A percentile compares a stretch with the other conserved stretches of the same genome.
These are phyloP conservation scores for Kodamaea laetipori DNA, from an alignment of 805 yeast genomes.

Conservation along the genomic window DNA sequence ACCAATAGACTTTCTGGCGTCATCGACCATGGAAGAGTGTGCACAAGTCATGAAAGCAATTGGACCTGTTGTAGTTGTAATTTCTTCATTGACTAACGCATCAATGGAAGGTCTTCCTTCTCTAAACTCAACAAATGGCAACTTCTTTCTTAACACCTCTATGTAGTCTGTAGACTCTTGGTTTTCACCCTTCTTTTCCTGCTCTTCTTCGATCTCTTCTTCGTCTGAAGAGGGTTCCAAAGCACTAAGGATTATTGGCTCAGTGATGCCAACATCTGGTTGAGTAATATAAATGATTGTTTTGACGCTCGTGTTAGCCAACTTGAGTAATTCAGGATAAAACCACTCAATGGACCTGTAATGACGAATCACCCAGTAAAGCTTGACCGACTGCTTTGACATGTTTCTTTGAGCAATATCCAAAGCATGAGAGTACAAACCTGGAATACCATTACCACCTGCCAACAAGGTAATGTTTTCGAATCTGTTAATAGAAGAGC, in stretches of 20 bases:
- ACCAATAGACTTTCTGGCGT: constrained; percentile 30
- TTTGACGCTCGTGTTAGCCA: constrained; percentile 35
- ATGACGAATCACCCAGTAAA: constrained; percentile 45
- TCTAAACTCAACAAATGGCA: constrained; percentile 43
- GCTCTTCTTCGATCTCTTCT: constrained; percentile 16
- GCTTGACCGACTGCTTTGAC: constrained; percentile 21
- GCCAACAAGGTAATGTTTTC: constrained; percentile 32
- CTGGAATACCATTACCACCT: constrained; percentile 48
- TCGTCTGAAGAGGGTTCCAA: constrained; percentile 14
- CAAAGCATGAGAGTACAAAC: constrained; percentile 35
- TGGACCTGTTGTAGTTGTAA: constrained; percentile 38
- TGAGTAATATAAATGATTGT: constrained; percentile 46
- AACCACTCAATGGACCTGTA: constrained; percentile 44
- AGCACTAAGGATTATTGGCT: constrained; percentile 15
- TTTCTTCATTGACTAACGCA: constrained; percentile 37
- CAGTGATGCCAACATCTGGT: constrained; percentile 23
- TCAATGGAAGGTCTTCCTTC: constrained; percentile 47
- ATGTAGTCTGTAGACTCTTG: constrained; percentile 16
- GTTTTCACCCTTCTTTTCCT: constrained; percentile 16
- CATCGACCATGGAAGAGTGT: constrained; percentile 45
- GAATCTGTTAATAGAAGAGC: constrained; percentile 32
- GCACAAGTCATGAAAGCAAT: constrained; percentile 54
- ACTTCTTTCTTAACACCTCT: constrained; percentile 21
- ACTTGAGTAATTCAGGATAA: constrained; percentile 34
- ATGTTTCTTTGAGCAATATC: constrained; percentile 22